Evolutionary conservation across 2,329 filamentous ascomycete genomes (phyloP).

Genomic region (Dactylella cylindrospora): DNA sequence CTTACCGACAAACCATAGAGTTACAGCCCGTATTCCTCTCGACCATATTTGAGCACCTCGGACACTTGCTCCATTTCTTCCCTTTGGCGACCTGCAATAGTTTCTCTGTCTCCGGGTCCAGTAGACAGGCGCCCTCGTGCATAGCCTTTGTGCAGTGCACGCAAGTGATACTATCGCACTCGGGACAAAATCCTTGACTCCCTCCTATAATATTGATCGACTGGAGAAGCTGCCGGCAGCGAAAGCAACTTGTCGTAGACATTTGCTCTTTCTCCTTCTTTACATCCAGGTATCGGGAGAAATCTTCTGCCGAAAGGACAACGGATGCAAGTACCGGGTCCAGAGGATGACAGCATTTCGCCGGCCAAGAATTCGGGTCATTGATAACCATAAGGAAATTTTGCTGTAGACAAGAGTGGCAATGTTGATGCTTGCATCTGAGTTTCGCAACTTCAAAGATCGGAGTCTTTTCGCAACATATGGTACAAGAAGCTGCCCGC

Average conservation of each 20-base stretch:
- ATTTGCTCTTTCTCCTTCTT: constrained; percentile 27
- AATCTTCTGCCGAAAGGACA: constrained; percentile 17
- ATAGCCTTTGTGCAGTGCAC: constrained; percentile 37
- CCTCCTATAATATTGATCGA: constrained; percentile 16
- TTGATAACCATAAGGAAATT: constrained; percentile 39
- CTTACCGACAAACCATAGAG: constrained; percentile 38
- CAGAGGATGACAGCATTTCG: constrained; percentile 31
- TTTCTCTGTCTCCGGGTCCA: constrained; percentile 40
- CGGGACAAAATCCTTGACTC: constrained; percentile 18
- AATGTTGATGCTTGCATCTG: constrained; percentile 30
- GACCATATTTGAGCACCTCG: constrained; percentile 40
- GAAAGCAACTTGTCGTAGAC: constrained; percentile 24
- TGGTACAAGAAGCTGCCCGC: constrained; percentile 15
- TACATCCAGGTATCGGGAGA: constrained; percentile 20
- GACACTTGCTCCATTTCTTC: constrained; percentile 42
- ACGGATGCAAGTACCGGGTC: constrained; percentile 11
- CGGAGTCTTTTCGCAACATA: constrained; percentile 25
- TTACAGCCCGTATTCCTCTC: constrained; percentile 40
- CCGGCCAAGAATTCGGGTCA: constrained; percentile 23
- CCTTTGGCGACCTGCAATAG: constrained; percentile 31
- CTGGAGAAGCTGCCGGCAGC: constrained; percentile 7
- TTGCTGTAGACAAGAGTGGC: constrained; percentile 22
- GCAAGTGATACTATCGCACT: constrained; percentile 35
- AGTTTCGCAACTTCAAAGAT: constrained; percentile 13
- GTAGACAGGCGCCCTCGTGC: constrained; percentile 34